Evolutionary conservation across 495 filamentous ascomycete species (phyloP).

Genomic region (Lasiosphaeria miniovina): DNA sequence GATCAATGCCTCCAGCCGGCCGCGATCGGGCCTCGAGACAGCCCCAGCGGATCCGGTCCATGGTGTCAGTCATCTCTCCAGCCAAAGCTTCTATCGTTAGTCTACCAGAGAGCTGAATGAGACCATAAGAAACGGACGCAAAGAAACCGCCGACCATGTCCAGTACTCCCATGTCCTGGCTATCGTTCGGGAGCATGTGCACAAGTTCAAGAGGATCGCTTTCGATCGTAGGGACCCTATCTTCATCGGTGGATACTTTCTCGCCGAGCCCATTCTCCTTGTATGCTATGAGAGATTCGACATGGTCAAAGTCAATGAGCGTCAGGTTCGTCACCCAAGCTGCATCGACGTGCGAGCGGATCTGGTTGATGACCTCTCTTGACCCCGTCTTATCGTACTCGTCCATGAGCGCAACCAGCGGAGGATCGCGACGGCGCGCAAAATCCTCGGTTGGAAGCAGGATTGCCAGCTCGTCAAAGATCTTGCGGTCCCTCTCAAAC

Average conservation of each 20-base stretch:
- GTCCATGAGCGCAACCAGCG: conserved; percentile 21
- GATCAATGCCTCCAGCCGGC: conserved; percentile 7
- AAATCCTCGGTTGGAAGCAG: conserved; percentile 27
- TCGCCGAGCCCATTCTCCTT: neutral
- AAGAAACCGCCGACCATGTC: conserved; percentile 18
- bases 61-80: conserved; percentile 28
- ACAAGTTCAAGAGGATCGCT: conserved; percentile 6
- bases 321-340: conserved; percentile 35
- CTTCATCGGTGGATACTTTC: neutral
- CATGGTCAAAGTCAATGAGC: conserved; percentile 28
- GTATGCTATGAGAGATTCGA: conserved; percentile 1
- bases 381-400: conserved; percentile 7
- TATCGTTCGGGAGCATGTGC: neutral
- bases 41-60: conserved; percentile 31
- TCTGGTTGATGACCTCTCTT: conserved; percentile 11
- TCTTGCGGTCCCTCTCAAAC: conserved; percentile 22
- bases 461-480: conserved; percentile 27
- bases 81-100: conserved; percentile 27
- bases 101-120: conserved; percentile 15
- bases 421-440: conserved; percentile 20
- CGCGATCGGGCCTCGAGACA: conserved; percentile 22
- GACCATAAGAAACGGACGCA: conserved; percentile 10
- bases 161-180: conserved; percentile 3
- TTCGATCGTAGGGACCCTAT: conserved; percentile 3
- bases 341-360: conserved; percentile 24